phyloP scores from a whole-genome alignment of 2,329 filamentous ascomycete species.

The Xylaria sp. region DNA sequence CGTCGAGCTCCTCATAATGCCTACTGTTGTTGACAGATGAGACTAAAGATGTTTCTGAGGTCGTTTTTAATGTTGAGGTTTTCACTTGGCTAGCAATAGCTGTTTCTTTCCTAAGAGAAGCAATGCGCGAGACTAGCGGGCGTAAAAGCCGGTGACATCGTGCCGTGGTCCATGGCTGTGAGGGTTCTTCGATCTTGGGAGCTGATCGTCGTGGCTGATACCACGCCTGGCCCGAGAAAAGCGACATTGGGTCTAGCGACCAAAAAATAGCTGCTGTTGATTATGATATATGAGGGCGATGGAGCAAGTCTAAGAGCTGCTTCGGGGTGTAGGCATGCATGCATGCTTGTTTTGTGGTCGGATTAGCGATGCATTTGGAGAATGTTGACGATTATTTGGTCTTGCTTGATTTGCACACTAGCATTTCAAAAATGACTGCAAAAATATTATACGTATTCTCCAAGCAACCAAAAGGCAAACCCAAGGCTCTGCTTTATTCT shows the following conservation, averaged over 20 bases:
- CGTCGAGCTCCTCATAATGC: conserved; percentile 23
- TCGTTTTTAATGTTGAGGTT: conserved; percentile 5
- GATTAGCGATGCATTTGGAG: conserved; percentile 8
- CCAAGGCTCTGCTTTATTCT: not conserved
- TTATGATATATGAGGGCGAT: conserved; percentile 14
- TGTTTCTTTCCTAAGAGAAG: conserved; percentile 53
- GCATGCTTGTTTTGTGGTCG: conserved; percentile 15
- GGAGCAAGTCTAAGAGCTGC: conserved; percentile 18
- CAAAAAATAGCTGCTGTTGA: conserved; percentile 4
- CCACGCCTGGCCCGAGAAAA: conserved; percentile 36
- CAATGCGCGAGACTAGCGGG: conserved; percentile 56
- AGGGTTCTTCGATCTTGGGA: conserved; percentile 36
- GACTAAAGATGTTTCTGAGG: conserved; percentile 10
- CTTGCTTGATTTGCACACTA: not conserved
- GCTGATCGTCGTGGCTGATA: conserved; percentile 39
- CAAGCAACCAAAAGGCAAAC: conserved; percentile 17
- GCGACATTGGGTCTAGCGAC: conserved; percentile 35
- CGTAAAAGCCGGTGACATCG: conserved; percentile 58
- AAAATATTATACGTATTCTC: not conserved
- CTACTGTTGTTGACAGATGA: conserved; percentile 5
- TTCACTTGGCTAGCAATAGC: conserved; percentile 13
- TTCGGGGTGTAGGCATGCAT: conserved; percentile 4
- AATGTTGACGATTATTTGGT: conserved; percentile 4
- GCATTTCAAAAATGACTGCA: not conserved
- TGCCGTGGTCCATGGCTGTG: conserved; percentile 55